Evolutionary conservation across 139 green algal genomes (phyloP), one percentile per base, ranked within the genome.

Genomic region (Haematococcus lacustris): DNA sequence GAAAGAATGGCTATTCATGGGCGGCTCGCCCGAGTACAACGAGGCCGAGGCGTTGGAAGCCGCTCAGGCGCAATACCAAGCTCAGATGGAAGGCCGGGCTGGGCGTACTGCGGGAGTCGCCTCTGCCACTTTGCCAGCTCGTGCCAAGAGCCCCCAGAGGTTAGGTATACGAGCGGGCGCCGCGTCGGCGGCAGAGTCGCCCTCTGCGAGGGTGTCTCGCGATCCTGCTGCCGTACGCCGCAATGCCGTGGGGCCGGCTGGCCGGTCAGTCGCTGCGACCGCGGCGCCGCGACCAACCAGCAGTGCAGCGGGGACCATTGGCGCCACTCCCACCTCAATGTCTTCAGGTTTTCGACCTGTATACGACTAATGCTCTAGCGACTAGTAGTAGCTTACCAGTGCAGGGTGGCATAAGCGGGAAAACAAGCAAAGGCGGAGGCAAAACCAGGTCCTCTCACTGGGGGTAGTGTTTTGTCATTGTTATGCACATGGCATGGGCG

Each of bases 1-100:
- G 1, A 60, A 51, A 26, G 67, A 72, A 34, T 72, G 67, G 67
- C 47, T 72, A 9, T 72, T 35, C 53, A 30, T 35, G 53, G 53
- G 53, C 53, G 53, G 53, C 23, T 21, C 23, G 26, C 53, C 53
- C 33, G 17, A 30, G 13, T 4, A 30, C 21, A 17, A 28, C 9
- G 43, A 28, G 43, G 43, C 17, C 9, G 43, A 28, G 43, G 43
- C 17, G 43, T 53, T 53, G 43, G 9, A 17, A 53, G 43, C 9
- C 43, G 43, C 9, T 17, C 43, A 28, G 43, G 43, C 9, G 9
- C 43, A 17, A 28, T 17, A 17, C 17, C 43, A 17, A n/a, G n/a
- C n/a, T n/a, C 43, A 28, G 43, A 9, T 17, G 43, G 23, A 64
- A 26, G 23, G 26, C 21, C 4, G 53, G 13, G 26, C 17, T 64